Evolutionary conservation across 2,329 filamentous ascomycete genomes (phyloP), one percentile per base, ranked within the genome.

Genomic region (Arthrobotrys conoides): DNA sequence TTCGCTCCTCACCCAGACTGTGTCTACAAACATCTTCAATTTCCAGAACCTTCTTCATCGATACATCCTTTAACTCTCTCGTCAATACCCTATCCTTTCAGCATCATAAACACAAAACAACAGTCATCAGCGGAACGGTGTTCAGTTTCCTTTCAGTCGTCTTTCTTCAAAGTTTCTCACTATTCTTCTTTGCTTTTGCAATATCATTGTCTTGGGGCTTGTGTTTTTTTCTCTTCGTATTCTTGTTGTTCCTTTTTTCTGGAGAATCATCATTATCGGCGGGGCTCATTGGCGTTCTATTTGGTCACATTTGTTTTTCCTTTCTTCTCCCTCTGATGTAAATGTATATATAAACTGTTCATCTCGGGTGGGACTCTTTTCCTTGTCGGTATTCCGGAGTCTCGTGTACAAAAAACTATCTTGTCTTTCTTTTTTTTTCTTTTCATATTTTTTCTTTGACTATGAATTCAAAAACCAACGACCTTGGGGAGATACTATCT

Each of bases 51-150:
- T 30, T 53, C 30, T 63, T 51, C 46, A 46, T 63, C 38, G 20
- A 70, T 51, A 33, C 67, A 71, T 20, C 38, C 16, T 69, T 59
- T 36, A 59, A 69, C 61, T 65, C 30, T 61, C 57, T 41, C 38
- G 38, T 14, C 33, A 41, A 16, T 41, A 41, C 14, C 14, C 16
- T 9, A 18, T 44, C 59, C 61, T 49, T 20, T 49, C 22, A n/a
- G 24, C 41, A 65, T 48, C 38, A 48, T 18, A 64, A 16, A n/a
- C 49, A n/a, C 49, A 27, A 36, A 33, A 61, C 24, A 48, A 71
- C 67, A 71, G 53, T 63, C 53, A 66, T 73, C 70, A 64, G 70
- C 70, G 70, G 48, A 73, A 66, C 51, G 70, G 61, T 73, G 70
- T 73, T 73, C 24, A 33, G 36, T 33, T 33, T 20, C 36, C 33